A percentile compares a stretch with the other conserved stretches of the same genome.
These are phyloP conservation scores for Fonsecaea multimorphosa DNA, from an alignment of 2,329 filamentous ascomycete genomes.

Conservation along the genomic window DNA sequence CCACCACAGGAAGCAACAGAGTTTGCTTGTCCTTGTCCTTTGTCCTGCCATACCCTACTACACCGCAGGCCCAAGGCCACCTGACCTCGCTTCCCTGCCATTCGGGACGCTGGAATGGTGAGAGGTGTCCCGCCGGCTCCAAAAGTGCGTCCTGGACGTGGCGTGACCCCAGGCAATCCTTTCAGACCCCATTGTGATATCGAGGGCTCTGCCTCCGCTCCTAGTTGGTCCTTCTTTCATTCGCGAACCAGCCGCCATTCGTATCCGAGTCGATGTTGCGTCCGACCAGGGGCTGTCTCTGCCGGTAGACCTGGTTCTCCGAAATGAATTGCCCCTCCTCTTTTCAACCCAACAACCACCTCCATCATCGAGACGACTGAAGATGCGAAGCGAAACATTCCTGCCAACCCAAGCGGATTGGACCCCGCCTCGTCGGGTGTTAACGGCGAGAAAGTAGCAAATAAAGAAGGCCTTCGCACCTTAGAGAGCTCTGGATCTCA, in stretches of 20 bases:
- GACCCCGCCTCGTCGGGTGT: constrained; percentile 1
- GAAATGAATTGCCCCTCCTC: not conserved
- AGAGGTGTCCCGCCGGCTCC: not conserved
- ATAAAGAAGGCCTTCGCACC: not conserved
- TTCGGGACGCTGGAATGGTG: not conserved
- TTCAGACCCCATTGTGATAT: not conserved
- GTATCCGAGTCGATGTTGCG: not conserved
- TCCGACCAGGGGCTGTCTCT: not conserved
- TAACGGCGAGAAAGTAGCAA: not conserved
- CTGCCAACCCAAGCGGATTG: not conserved
- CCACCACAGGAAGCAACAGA: not conserved
- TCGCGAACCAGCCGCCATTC: constrained; percentile 1
- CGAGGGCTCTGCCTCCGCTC: not conserved
- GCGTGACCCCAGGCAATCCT: not conserved
- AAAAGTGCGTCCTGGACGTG: not conserved
- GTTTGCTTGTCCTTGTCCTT: not conserved
- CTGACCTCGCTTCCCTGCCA: not conserved
- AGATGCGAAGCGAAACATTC: not conserved
- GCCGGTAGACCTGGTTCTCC: not conserved
- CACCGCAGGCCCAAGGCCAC: not conserved
- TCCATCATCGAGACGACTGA: not conserved
- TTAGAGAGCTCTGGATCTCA: not conserved
- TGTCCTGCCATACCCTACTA: not conserved
- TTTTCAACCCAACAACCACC: not conserved
- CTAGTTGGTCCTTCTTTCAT: not conserved